These are phyloP conservation scores for Helminthosporium solani DNA, from an alignment of 2,329 filamentous ascomycete species.

Conservation along the genomic window DNA sequence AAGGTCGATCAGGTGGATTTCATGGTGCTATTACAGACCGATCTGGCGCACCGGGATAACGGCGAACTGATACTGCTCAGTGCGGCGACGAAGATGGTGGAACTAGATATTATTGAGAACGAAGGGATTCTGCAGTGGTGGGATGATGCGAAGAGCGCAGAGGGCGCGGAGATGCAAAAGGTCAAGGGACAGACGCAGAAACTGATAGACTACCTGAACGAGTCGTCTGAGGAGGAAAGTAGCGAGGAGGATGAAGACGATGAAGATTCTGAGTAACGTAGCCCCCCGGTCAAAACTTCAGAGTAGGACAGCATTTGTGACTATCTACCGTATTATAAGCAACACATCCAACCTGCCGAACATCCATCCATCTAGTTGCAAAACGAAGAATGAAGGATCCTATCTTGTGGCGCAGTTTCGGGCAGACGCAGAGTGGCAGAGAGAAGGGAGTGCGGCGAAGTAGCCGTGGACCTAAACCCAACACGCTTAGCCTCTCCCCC, in stretches of 20 bases:
- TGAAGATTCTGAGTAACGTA: slow-evolving; percentile 36
- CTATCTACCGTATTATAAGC: background rate
- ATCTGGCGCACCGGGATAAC: slow-evolving; percentile 66
- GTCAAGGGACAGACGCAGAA: slow-evolving; percentile 73
- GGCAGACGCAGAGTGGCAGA: background rate
- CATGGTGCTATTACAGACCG: slow-evolving; percentile 76
- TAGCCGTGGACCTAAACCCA: background rate
- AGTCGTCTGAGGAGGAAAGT: slow-evolving; percentile 70
- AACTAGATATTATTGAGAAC: slow-evolving; percentile 81
- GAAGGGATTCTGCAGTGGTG: slow-evolving; percentile 90
- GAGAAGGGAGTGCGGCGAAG: background rate
- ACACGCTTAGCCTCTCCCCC: too few relatives aligned
- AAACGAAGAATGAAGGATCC: too few relatives aligned
- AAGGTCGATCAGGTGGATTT: slow-evolving; percentile 81
- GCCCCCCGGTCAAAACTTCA: background rate
- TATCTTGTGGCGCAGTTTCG: too few relatives aligned
- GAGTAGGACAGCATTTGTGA: background rate
- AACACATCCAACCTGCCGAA: too few relatives aligned
- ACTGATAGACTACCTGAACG: slow-evolving; percentile 78
- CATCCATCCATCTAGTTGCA: too few relatives aligned
- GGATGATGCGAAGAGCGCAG: slow-evolving; percentile 69
- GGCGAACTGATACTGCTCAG: slow-evolving; percentile 71
- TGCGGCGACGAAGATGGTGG: slow-evolving; percentile 80
- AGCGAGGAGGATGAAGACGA: slow-evolving; percentile 62
- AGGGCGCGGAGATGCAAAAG: slow-evolving; percentile 66